A percentile compares a stretch with the other conserved stretches of the same genome.
phyloP scores from a whole-genome alignment of 78 protist genomes.

The Cavenderia fasciculata region DNA sequence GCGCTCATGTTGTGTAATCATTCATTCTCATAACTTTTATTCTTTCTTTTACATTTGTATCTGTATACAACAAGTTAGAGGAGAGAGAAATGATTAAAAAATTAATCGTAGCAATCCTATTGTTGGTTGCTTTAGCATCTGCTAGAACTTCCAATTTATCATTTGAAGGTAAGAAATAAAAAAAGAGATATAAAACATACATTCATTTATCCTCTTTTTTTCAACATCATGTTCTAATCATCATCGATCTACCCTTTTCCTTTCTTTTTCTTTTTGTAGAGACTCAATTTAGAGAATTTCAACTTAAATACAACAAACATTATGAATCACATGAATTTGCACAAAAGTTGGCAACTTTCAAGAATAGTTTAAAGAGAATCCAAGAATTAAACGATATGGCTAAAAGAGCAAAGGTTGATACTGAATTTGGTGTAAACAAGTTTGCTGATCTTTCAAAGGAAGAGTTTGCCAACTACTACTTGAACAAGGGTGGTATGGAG shows the following conservation, averaged over 20 bases:
- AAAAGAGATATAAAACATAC: not conserved
- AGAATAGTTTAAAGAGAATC: conserved; percentile 30
- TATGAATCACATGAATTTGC: conserved; percentile 38
- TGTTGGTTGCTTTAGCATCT: conserved; percentile 50
- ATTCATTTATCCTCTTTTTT: not conserved
- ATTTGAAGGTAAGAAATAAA: not conserved
- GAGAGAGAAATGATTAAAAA: too few relatives aligned
- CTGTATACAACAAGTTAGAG: too few relatives aligned
- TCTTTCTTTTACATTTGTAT: too few relatives aligned
- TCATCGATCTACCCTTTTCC: not conserved
- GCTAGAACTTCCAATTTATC: not conserved
- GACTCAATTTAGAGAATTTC: conserved; percentile 24
- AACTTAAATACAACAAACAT: conserved; percentile 41
- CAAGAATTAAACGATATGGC: conserved; percentile 14
- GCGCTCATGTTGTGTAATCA: too few relatives aligned
- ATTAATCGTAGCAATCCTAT: conserved; percentile 9
- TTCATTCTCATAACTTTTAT: too few relatives aligned
- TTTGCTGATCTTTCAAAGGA: conserved; percentile 62
- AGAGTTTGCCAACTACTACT: conserved; percentile 56
- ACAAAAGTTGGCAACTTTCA: conserved; percentile 33
- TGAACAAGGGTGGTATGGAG: not conserved
- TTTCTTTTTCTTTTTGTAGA: not conserved
- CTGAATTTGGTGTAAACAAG: conserved; percentile 58
- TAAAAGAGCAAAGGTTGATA: not conserved
- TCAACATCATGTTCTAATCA: not conserved